phyloP scores from a whole-genome alignment of 1,284 basidiomycete genomes.

The Ganoderma meredithae region DNA sequence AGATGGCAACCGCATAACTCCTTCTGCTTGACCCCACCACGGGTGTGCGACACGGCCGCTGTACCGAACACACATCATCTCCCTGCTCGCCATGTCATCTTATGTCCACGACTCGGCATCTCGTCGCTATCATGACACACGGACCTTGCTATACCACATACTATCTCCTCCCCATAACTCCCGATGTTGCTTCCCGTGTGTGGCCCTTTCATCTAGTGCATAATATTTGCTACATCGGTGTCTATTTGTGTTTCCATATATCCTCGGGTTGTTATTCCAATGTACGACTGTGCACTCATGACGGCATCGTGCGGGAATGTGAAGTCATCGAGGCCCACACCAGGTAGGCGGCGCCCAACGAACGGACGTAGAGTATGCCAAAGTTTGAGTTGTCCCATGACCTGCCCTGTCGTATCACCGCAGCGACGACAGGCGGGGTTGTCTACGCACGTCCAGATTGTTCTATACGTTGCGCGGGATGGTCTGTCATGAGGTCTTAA shows the following conservation, averaged over 20 bases:
- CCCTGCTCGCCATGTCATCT: constrained; percentile 23
- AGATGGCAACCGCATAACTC: constrained; percentile 79
- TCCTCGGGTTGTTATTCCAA: constrained; percentile 32
- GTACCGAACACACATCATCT: constrained; percentile 20
- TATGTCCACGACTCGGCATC: constrained; percentile 32
- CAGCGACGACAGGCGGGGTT: constrained; percentile 14
- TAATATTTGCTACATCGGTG: constrained; percentile 32
- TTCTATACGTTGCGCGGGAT: constrained; percentile 8
- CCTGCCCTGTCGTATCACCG: not conserved
- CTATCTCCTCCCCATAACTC: constrained; percentile 32
- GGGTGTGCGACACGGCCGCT: constrained; percentile 30
- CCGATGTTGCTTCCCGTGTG: constrained; percentile 31
- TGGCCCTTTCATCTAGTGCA: constrained; percentile 21
- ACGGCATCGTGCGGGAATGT: constrained; percentile 2
- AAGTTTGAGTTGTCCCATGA: constrained; percentile 6
- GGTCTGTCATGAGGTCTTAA: constrained; percentile 18
- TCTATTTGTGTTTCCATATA: constrained; percentile 32
- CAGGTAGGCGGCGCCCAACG: not conserved
- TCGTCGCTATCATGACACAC: constrained; percentile 37
- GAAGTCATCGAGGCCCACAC: constrained; percentile 11
- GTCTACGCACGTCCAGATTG: constrained; percentile 26
- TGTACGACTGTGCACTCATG: constrained; percentile 33
- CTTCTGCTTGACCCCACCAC: constrained; percentile 20
- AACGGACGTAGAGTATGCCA: constrained; percentile 7
- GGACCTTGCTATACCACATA: constrained; percentile 42